Percentiles rank a stretch among this genome's conserved stretches.
Evolutionary conservation across 148 eudicot species (phyloP).

Genomic region (Euryodendron excelsum): DNA sequence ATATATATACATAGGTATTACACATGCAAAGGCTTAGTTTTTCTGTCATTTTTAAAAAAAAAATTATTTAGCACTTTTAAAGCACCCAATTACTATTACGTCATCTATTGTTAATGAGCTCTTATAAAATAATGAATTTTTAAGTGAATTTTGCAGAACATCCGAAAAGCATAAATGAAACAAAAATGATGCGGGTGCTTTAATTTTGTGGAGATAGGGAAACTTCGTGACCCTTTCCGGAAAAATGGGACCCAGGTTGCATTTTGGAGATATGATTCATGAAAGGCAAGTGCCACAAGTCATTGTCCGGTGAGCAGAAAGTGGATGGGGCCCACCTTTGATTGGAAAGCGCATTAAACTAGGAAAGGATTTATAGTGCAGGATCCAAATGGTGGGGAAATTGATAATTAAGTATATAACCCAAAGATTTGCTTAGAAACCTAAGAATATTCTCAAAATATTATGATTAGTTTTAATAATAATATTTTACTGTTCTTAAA

Average conservation of each 20-base stretch:
- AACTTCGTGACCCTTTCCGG: neutral
- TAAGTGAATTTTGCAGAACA: no score
- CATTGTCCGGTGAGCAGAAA: slow-evolving; percentile 22
- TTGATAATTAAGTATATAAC: neutral
- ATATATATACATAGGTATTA: neutral
- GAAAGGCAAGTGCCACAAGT: slow-evolving; percentile 24
- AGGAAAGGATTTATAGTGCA: neutral
- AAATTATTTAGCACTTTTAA: no score
- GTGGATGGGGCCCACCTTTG: slow-evolving; percentile 43
- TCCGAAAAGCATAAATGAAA: no score
- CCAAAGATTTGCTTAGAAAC: neutral
- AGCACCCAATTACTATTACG: no score
- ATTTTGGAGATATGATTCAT: neutral
- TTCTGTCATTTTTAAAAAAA: no score
- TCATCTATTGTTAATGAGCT: no score
- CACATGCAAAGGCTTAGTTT: neutral
- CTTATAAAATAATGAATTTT: no score
- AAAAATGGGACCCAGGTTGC: neutral
- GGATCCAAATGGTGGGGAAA: slow-evolving; percentile 9
- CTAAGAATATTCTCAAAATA: slow-evolving; percentile 1
- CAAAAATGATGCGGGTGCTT: no score
- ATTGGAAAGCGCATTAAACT: slow-evolving; percentile 35
- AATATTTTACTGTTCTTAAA: neutral
- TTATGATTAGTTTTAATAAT: neutral
- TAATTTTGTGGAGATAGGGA: neutral